Evolutionary conservation across 495 filamentous ascomycete genomes (phyloP).

Genomic region (Penicillium longicatenatum): DNA sequence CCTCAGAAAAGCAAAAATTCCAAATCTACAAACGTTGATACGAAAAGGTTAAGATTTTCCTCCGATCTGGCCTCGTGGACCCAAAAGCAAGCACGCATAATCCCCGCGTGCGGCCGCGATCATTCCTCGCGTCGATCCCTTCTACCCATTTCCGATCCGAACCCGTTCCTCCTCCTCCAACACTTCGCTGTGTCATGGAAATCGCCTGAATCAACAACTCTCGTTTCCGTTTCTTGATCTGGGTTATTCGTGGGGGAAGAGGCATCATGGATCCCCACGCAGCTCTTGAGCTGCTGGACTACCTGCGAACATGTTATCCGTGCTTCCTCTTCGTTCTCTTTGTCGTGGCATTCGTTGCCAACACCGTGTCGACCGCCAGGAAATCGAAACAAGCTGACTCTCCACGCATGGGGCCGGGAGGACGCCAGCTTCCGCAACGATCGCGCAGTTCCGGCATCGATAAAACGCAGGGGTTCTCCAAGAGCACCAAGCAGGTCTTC

Average conservation of each 20-base stretch:
- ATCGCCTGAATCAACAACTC: constrained; percentile 30
- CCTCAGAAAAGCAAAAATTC: not conserved
- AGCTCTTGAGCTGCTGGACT: constrained; percentile 48
- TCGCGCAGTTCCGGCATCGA: constrained; percentile 41
- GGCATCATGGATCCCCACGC: constrained; percentile 41
- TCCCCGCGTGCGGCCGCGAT: constrained; percentile 23
- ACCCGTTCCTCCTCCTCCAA: constrained; percentile 10
- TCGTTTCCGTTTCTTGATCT: constrained; percentile 9
- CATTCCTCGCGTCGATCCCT: constrained; percentile 32
- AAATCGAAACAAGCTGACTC: constrained; percentile 40
- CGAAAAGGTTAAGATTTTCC: constrained; percentile 8
- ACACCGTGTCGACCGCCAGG: constrained; percentile 59
- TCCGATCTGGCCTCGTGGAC: constrained; percentile 24
- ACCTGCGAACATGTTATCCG: constrained; percentile 63
- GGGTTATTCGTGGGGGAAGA: constrained; percentile 26
- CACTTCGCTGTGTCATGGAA: constrained; percentile 44
- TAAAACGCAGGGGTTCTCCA: constrained; percentile 55
- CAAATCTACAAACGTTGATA: not conserved
- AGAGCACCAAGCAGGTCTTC: constrained; percentile 65
- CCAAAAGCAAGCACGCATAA: constrained; percentile 11
- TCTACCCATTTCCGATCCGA: constrained; percentile 28
- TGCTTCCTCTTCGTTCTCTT: constrained; percentile 70
- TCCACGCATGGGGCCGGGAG: constrained; percentile 65
- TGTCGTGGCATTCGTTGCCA: constrained; percentile 61
- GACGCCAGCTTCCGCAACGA: constrained; percentile 73